phyloP scores from a whole-genome alignment of 108 stramenopile species.

The Cyclostephanos tholiformis region DNA sequence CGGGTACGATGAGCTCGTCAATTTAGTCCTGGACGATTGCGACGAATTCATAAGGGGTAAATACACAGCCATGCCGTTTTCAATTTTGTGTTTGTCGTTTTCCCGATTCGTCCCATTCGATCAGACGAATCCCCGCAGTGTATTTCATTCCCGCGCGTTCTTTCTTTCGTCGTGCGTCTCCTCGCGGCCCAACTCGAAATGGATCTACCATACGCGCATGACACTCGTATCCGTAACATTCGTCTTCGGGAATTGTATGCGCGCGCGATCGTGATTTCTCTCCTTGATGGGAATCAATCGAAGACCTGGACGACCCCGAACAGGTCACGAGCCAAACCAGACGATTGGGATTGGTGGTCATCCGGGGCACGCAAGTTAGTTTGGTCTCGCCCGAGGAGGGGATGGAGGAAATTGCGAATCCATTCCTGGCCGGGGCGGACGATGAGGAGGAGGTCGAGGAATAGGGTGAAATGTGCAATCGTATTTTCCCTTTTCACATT shows the following conservation, averaged over 20 bases:
- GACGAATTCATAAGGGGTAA: conserved; percentile 83
- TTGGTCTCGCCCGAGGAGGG: conserved; percentile 86
- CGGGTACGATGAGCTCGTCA: conserved; percentile 88
- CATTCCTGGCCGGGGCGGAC: conserved; percentile 64
- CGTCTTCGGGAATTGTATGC: background rate
- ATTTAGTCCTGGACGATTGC: conserved; percentile 86
- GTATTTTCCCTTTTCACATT: no score
- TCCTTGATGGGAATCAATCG: background rate
- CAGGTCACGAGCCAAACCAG: conserved; percentile 69
- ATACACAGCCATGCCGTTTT: conserved; percentile 1
- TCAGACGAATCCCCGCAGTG: no score
- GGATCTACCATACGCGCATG: background rate
- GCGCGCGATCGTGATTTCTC: background rate
- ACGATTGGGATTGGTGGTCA: conserved; percentile 76
- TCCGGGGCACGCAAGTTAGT: conserved; percentile 87
- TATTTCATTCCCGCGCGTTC: no score
- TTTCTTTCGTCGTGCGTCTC: background rate
- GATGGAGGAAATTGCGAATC: conserved; percentile 89
- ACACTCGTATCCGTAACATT: background rate
- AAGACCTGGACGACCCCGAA: conserved; percentile 73
- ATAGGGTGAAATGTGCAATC: background rate
- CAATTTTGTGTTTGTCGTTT: conserved; percentile 2
- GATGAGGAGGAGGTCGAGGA: conserved; percentile 51
- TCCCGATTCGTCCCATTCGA: no score
- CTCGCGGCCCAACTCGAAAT: background rate